Evolutionary conservation across 2,329 filamentous ascomycete genomes (phyloP), one percentile per base, ranked within the genome.

Genomic region (Pseudogymnoascus sp.): DNA sequence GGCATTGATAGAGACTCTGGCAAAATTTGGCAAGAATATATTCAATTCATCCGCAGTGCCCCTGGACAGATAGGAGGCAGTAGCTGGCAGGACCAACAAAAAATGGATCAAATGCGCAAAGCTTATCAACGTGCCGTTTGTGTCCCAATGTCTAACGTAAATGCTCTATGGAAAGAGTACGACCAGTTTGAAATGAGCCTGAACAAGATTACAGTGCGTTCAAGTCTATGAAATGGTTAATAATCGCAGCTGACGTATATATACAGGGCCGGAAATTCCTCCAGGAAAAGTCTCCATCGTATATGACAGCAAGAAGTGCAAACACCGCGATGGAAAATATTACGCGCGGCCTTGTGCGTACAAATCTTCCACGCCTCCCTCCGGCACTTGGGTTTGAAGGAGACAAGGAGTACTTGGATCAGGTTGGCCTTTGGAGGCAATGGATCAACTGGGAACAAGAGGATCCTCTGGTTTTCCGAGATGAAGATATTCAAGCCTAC

Each of bases 381-480:
- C 93, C 95, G 6, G 86, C 89, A 4, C 85, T 86, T 50, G 93
- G 93, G 0, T 97, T 92, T 70, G 89, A 95, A 62, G 95, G 95
- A 1, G 86, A 96, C 65, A 82, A 87, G 24, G 92, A 96, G 67
- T 99, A 90, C 72, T 80, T 85, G 67, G 83, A 88, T 59, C 96
- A 99, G 75, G 87, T 96, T 53, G 85, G 90, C 59, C 80, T 95
- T 29, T 99, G 95, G 95, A 92, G 91, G 73, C 87, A 84, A 68
- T 99, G 96, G 95, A 89, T 99, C 68, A 81, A 87, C 4, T 99
- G 93, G 92, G 95, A 99, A 76, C 96, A 93, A 75, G 88, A 90
- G 16, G 95, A 99, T 72, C 92, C 91, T 1, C 80, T 99, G 2
- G 90, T 96, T 24, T 79, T 97, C 62, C 90, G 90, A 72, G 82